These are phyloP conservation scores for Russula foetens DNA, from an alignment of 768 basidiomycete genomes.

Conservation along the genomic window DNA sequence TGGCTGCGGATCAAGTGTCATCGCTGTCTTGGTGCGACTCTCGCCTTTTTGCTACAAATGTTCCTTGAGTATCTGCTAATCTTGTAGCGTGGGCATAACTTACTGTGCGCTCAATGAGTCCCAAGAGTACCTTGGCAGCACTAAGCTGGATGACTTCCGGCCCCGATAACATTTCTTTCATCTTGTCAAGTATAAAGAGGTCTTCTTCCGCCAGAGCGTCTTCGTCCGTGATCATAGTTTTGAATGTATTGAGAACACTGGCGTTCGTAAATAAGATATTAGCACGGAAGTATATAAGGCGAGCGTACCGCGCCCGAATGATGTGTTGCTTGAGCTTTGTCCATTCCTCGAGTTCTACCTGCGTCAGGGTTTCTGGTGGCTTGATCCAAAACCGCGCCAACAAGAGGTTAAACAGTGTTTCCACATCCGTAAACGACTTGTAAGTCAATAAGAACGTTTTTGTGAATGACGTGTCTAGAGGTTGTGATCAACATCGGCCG, in stretches of 20 bases:
- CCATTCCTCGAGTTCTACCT: constrained; percentile 70
- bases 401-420: constrained; percentile 77
- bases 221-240: constrained; percentile 80
- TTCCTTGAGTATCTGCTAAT: neutral
- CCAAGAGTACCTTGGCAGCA: constrained; percentile 68
- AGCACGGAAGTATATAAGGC: neutral
- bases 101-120: constrained; percentile 74
- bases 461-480: constrained; percentile 68
- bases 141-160: constrained; percentile 55
- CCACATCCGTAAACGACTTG: constrained; percentile 83
- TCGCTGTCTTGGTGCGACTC: constrained; percentile 47
- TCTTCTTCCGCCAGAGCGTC: constrained; percentile 85
- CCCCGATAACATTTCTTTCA: constrained; percentile 69
- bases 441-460: constrained; percentile 94
- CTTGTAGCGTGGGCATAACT: constrained; percentile 26
- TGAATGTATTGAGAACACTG: constrained; percentile 87
- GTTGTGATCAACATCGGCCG: neutral
- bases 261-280: constrained; percentile 3
- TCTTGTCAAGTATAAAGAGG: constrained; percentile 65
- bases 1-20: constrained; percentile 55
- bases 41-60: constrained; percentile 43
- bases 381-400: constrained; percentile 72
- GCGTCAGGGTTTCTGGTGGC: constrained; percentile 58
- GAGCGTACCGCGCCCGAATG: constrained; percentile 68
- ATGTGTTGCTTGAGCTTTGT: constrained; percentile 76